Percentiles rank a stretch among this genome's conserved stretches.
phyloP scores from a whole-genome alignment of 176 grass and related monocot species.

The Elymus sibiricus region DNA sequence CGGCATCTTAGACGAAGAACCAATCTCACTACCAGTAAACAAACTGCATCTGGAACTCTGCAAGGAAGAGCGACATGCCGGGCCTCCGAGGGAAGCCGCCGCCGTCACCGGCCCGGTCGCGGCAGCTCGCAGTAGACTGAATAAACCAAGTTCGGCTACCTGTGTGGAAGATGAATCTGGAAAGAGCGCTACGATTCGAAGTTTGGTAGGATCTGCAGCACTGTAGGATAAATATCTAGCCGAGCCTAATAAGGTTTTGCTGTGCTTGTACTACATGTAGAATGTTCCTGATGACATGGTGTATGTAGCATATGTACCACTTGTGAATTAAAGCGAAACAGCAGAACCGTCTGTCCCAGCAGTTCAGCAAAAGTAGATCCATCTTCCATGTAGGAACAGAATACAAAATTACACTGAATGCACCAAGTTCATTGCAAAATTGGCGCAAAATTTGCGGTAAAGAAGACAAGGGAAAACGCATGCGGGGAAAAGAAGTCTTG shows the following conservation, averaged over 20 bases:
- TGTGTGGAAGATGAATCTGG: conserved; percentile 10
- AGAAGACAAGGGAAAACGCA: background rate
- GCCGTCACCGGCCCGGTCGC: background rate
- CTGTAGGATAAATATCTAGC: background rate
- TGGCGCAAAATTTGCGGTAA: background rate
- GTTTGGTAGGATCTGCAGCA: background rate
- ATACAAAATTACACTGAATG: background rate
- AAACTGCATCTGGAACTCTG: background rate
- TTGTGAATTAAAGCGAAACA: conserved; percentile 22
- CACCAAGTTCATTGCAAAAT: background rate
- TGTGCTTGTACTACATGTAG: conserved; percentile 26
- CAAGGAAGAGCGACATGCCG: background rate
- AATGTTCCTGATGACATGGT: conserved; percentile 10
- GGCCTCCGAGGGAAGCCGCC: background rate
- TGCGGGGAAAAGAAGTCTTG: background rate
- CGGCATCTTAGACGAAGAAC: conserved; percentile 23
- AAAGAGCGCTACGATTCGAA: background rate
- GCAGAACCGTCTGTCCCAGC: background rate
- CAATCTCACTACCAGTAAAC: background rate
- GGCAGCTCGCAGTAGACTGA: background rate
- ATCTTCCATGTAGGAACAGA: background rate
- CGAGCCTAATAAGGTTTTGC: background rate
- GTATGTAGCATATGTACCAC: background rate
- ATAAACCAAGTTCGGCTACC: background rate
- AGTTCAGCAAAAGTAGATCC: background rate